Base-by-base conservation (phyloP, 202 grass and related monocot species). In the Sporobolus alterniflorus region DNA sequence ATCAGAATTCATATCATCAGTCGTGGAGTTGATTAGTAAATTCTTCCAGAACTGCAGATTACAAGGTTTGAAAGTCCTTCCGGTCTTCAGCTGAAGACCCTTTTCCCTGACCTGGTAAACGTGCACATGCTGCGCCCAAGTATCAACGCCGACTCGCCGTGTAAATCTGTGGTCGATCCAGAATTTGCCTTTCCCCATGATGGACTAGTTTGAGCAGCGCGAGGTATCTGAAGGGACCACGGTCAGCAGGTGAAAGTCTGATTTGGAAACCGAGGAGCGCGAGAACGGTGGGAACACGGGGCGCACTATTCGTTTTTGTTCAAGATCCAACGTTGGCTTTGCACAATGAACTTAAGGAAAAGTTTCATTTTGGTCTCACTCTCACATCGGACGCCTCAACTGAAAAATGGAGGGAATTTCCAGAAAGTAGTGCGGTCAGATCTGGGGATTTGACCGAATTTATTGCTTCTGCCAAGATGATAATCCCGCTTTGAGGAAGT, bases 251-350 rank as follows among this genome's bases (percentile, higher is more conserved):
- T 63, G 63, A n/a, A 65, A 39, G 32, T 12, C 52, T 15, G 39
- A 73, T 41, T 64, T 63, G 79, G 57, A 34, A 73, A 36, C 32
- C n/a, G n/a, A n/a, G n/a, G n/a, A n/a, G n/a, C n/a, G n/a, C 22
- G 30, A 29, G 60, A 18, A 6, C 60, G 57, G 26, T n/a, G 4
- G 55, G 55, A 25, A 57, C 22, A 57, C 22, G 22, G 11, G 22
- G 26, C 22, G 10, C 55, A 5, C n/a, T 12, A 57, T n/a, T n/a
- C n/a, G 9, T 49, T 9, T 24, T 64, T 48, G 46, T 22, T 64
- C 18, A 40, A 9, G 59, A 66, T 74, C 70, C 42, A 66, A 74
- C 21, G 59, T 2, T n/a, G n/a, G n/a, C n/a, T n/a, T n/a, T 54
- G 12, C 20, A 26, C 39, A 1, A 21, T 11, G 21, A 18, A 6